A percentile compares a stretch with the other conserved stretches of the same genome.
Evolutionary conservation across 257 asterid species (phyloP).

Genomic region (Solanum tarijense): DNA sequence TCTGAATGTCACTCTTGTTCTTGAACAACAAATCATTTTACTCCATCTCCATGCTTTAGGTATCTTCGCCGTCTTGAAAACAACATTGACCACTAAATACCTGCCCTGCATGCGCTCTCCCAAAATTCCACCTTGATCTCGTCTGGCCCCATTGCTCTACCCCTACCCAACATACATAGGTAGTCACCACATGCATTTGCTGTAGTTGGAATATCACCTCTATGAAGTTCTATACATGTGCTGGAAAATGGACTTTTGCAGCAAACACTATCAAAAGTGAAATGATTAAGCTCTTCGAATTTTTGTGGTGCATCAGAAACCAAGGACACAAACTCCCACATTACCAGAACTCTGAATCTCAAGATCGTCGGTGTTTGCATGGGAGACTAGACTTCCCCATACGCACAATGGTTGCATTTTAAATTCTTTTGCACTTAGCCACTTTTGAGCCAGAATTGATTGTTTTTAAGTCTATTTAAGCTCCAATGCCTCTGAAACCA

Average conservation of each 20-base stretch:
- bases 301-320: background rate
- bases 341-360: background rate
- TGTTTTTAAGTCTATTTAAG: background rate
- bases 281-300: background rate
- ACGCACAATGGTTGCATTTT: background rate
- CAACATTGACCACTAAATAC: background rate
- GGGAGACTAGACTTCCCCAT: background rate
- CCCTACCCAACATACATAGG: background rate
- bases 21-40: background rate
- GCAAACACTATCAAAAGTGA: background rate
- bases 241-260: background rate
- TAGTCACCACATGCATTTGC: background rate
- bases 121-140: background rate
- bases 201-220: background rate
- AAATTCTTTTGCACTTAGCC: background rate
- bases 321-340: background rate
- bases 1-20: background rate
- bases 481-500: background rate
- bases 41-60: background rate
- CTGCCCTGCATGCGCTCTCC: background rate
- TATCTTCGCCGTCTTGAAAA: background rate
- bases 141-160: background rate
- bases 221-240: background rate
- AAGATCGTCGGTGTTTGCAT: background rate
- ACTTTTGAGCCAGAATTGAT: background rate